phyloP scores from a whole-genome alignment of 2,329 filamentous ascomycete species.

The Thielaviopsis musarum region DNA sequence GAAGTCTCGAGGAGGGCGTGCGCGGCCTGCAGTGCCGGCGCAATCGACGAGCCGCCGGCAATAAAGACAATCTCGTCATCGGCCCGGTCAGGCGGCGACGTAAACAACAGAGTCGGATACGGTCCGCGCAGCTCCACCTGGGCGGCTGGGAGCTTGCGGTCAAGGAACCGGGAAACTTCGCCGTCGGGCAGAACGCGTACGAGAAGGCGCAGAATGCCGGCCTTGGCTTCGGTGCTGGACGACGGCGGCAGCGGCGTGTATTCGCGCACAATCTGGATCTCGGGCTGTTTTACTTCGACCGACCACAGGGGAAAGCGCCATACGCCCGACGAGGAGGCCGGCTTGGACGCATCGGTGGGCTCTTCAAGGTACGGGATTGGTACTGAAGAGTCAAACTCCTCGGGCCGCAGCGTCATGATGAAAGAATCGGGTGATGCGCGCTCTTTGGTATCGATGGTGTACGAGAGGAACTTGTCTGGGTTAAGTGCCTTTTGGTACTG shows the following conservation, averaged over 20 bases:
- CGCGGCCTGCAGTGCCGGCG: constrained; percentile 70
- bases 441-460: constrained; percentile 44
- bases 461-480: constrained; percentile 44
- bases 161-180: constrained; percentile 73
- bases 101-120: constrained; percentile 45
- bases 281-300: constrained; percentile 85
- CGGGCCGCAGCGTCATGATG: constrained; percentile 46
- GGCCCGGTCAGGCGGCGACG: constrained; percentile 17
- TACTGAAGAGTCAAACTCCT: constrained; percentile 11
- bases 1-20: constrained; percentile 35
- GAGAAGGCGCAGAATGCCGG: constrained; percentile 47
- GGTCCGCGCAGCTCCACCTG: constrained; percentile 66
- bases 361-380: constrained; percentile 15
- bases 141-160: constrained; percentile 42
- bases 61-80: constrained; percentile 52
- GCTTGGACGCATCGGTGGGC: constrained; percentile 2
- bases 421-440: constrained; percentile 49
- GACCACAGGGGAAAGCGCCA: constrained; percentile 54
- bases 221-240: constrained; percentile 16
- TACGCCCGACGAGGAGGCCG: constrained; percentile 13
- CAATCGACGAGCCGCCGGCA: constrained; percentile 84
- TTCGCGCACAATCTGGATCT: constrained; percentile 76
- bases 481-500: constrained; percentile 29
- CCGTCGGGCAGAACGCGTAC: constrained; percentile 64
- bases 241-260: constrained; percentile 71